phyloP scores from a whole-genome alignment of 495 filamentous ascomycete genomes.

The Aspergillus heteromorphus region DNA sequence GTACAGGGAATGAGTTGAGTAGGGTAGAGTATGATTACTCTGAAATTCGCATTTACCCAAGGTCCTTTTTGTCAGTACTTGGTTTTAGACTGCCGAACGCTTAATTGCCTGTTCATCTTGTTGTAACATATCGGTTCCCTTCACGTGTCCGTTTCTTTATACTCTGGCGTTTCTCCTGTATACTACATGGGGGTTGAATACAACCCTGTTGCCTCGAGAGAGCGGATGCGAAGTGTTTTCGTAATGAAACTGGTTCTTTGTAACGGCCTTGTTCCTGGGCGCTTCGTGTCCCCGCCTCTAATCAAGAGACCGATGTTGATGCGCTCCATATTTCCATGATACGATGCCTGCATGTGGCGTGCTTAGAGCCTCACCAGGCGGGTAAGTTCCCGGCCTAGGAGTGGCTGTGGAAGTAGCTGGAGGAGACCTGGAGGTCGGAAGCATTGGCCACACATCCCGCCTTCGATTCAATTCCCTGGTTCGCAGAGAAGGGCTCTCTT shows the following conservation, averaged over 20 bases:
- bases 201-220: background rate
- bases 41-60: background rate
- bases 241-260: no score
- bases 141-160: conserved; percentile 6
- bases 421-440: background rate
- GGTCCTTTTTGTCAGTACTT: conserved; percentile 4
- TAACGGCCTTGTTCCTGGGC: no score
- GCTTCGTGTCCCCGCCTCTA: no score
- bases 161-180: conserved; percentile 19
- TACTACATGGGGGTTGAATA: conserved; percentile 6
- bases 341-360: background rate
- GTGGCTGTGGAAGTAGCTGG: background rate
- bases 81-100: conserved; percentile 5
- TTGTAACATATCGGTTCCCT: conserved; percentile 20
- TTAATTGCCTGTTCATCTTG: conserved; percentile 6
- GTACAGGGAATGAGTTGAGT: background rate
- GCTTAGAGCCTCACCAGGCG: background rate
- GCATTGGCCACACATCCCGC: background rate
- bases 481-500: background rate
- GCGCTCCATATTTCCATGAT: background rate
- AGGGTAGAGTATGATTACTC: background rate
- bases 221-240: background rate
- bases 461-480: background rate
- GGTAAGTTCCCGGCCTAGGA: background rate
- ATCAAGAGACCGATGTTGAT: no score